phyloP scores from a whole-genome alignment of 192 early-diverging fungal species.

The Ambispora gerdemannii region DNA sequence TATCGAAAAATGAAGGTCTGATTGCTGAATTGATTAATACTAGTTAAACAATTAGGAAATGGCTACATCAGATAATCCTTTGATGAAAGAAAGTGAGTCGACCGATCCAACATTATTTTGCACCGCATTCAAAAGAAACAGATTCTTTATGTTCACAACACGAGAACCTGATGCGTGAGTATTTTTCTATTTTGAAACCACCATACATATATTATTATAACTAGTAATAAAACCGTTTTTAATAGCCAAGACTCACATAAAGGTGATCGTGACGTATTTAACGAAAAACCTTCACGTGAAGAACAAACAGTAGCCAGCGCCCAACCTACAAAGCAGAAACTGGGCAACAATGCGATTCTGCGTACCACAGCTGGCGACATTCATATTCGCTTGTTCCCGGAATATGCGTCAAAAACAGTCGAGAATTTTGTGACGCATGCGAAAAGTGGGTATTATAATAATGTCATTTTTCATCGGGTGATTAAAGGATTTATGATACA shows the following conservation, averaged over 20 bases:
- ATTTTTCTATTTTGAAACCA: neutral
- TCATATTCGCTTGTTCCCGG: slow-evolving; percentile 81
- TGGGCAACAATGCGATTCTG: slow-evolving; percentile 72
- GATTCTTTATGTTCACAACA: slow-evolving; percentile 91
- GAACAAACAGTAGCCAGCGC: slow-evolving; percentile 87
- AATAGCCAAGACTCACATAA: slow-evolving; percentile 46
- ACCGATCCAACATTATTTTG: slow-evolving; percentile 86
- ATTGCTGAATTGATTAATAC: slow-evolving; percentile 8
- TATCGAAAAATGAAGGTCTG: neutral
- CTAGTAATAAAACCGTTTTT: neutral
- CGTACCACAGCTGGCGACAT: slow-evolving; percentile 94
- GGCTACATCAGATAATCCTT: slow-evolving; percentile 85
- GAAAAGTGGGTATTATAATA: slow-evolving; percentile 86
- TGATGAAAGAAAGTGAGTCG: slow-evolving; percentile 58
- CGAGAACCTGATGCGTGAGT: slow-evolving; percentile 79
- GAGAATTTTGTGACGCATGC: slow-evolving; percentile 91
- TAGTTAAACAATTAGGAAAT: slow-evolving; percentile 56
- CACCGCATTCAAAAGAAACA: slow-evolving; percentile 86
- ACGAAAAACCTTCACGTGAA: slow-evolving; percentile 94
- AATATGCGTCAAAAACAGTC: slow-evolving; percentile 88
- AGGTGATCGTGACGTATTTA: slow-evolving; percentile 88
- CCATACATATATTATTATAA: neutral
- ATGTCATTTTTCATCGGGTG: slow-evolving; percentile 93
- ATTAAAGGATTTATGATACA: slow-evolving; percentile 98
- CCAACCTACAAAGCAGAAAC: slow-evolving; percentile 55